phyloP scores from a whole-genome alignment of 1,284 basidiomycete species.

The Heimioporus retisporus region DNA sequence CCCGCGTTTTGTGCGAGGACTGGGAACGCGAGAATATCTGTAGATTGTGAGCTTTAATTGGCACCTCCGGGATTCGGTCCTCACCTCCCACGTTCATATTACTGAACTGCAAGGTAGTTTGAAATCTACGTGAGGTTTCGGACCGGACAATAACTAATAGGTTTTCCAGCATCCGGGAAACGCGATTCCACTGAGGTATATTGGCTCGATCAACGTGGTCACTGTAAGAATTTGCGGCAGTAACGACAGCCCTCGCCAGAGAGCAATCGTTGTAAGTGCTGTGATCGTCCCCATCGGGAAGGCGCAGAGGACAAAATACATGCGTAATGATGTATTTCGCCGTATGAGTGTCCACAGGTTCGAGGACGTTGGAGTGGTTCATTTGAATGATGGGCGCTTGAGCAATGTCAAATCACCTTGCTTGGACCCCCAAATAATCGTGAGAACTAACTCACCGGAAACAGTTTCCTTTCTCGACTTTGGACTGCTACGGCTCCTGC shows the following conservation, averaged over 20 bases:
- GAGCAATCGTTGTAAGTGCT: conserved; percentile 11
- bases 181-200: conserved; percentile 8
- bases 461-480: too few species aligned
- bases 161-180: conserved; percentile 12
- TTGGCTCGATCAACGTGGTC: not conserved
- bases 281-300: conserved; percentile 29
- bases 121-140: not conserved
- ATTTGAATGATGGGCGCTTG: too few species aligned
- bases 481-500: too few species aligned
- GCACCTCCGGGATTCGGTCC: not conserved
- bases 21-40: conserved; percentile 30
- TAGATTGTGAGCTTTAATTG: conserved; percentile 16
- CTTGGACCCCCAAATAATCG: too few species aligned
- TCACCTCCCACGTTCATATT: conserved; percentile 21
- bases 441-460: too few species aligned
- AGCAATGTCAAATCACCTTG: too few species aligned
- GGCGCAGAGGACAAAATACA: conserved; percentile 17
- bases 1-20: too few species aligned
- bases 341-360: not conserved
- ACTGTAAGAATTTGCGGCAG: conserved; percentile 12
- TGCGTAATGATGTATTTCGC: conserved; percentile 21
- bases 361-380: conserved; percentile 1
- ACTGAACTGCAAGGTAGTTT: conserved; percentile 9
- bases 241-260: conserved; percentile 7
- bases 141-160: not conserved